phyloP scores from a whole-genome alignment of 768 basidiomycete species.

The Trametes cinnabarina region DNA sequence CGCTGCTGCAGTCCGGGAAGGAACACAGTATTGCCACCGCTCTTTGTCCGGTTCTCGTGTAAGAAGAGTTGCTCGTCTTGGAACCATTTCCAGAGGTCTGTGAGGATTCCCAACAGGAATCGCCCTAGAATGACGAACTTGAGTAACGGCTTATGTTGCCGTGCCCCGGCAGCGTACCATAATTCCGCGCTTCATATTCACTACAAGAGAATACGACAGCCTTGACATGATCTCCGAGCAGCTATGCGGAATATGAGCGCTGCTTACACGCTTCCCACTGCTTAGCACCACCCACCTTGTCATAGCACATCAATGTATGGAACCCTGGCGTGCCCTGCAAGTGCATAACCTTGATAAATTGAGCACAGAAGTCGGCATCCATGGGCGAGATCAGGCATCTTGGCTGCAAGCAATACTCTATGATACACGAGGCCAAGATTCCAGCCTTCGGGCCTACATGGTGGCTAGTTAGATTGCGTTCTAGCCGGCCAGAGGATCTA shows the following conservation, averaged over 20 bases:
- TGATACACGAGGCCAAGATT: constrained; percentile 58
- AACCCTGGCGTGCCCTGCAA: constrained; percentile 87
- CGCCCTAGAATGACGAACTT: constrained; percentile 58
- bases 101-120: constrained; percentile 77
- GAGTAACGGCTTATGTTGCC: background rate
- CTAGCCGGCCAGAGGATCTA: constrained; percentile 9
- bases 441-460: constrained; percentile 47
- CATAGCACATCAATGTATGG: constrained; percentile 80
- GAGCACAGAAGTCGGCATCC: constrained; percentile 93
- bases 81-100: constrained; percentile 79
- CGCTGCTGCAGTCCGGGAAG: constrained; percentile 70
- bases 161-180: constrained; percentile 51
- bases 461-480: background rate
- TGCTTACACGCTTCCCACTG: background rate
- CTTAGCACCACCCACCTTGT: constrained; percentile 52
- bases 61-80: constrained; percentile 68
- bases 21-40: constrained; percentile 54
- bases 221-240: constrained; percentile 82
- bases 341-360: constrained; percentile 87
- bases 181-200: constrained; percentile 94
- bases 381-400: constrained; percentile 91
- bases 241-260: constrained; percentile 38
- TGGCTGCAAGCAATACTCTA: constrained; percentile 92
- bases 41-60: constrained; percentile 67
- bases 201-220: constrained; percentile 89